Evolutionary conservation across 2,329 filamentous ascomycete genomes (phyloP), one percentile per base, ranked within the genome.

Genomic region (Alternaria sp.): DNA sequence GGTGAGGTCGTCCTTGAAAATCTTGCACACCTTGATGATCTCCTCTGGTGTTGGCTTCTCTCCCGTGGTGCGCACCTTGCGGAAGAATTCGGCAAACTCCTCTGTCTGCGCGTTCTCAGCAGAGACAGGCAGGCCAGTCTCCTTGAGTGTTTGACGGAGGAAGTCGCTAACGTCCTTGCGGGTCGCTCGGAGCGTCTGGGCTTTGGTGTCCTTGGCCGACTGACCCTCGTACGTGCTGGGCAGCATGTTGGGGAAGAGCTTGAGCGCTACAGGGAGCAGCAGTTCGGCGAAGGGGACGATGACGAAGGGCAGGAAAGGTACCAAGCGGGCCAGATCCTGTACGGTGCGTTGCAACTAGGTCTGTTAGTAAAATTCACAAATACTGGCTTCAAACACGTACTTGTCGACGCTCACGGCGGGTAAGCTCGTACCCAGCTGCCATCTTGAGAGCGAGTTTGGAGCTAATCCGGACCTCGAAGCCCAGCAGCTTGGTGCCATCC

Each of bases 11-110:
- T 99, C 96, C 81, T 96, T 96, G 88, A 99, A 99, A 69, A 97
- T 91, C 86, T 97, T 96, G 89, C 96, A 98, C 67, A 99, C 95
- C 83, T 96, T 97, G 85, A 99, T 97, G 67, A 99, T 93, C 77
- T 99, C 96, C 69, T 94, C 88, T 57, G 90, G 88, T 5, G 92
- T 96, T 1, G 96, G 96, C 49, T 91, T 86, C 83, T 98, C 95
- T 68, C 95, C 96, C 1, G 95, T 97, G 17, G 93, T 90, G 57
- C 96, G 83, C 36, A 83, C 88, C 85, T 99, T 99, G 79, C 93
- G 91, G 90, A 99, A 99, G 83, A 99, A 99, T 75, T 95, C 93
- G 64, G 91, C 87, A 74, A 99, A 99, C 79, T 98, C 96, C 71
- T 97, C 93, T 76, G 91, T 94, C 78, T 96, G 93, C 15, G 95